Conservation (phyloP, 2,329 filamentous ascomycete species). For the Coleophoma crateriformis region DNA sequence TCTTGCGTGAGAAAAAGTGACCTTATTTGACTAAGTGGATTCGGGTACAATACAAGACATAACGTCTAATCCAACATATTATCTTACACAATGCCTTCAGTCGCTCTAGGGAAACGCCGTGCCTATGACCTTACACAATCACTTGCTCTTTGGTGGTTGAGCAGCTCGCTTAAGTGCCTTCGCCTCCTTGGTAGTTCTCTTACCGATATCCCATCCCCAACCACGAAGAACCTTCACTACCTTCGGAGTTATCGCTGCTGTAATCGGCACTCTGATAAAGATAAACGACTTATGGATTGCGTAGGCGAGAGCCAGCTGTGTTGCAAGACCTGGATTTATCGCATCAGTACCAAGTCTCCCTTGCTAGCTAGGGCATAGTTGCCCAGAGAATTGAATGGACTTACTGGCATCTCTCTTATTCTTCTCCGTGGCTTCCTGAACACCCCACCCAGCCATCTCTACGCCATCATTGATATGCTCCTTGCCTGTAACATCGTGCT, state of each 20-base stretch:
- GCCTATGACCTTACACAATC: too few relatives aligned
- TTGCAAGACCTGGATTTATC: slow-evolving; percentile 51
- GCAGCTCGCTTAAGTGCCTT: slow-evolving; percentile 23
- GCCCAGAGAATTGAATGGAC: slow-evolving; percentile 30
- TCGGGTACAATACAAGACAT: too few relatives aligned
- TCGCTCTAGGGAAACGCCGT: too few relatives aligned
- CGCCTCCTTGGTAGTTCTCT: slow-evolving; percentile 44
- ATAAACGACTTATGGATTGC: slow-evolving; percentile 98
- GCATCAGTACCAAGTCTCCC: neutral
- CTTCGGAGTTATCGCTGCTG: slow-evolving; percentile 85
- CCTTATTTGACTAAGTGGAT: too few relatives aligned
- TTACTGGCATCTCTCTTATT: slow-evolving; percentile 68
- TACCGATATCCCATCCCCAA: slow-evolving; percentile 96
- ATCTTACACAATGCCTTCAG: too few relatives aligned
- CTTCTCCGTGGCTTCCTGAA: slow-evolving; percentile 56
- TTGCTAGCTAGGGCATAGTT: neutral
- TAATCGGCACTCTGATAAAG: slow-evolving; percentile 88
- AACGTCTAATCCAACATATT: too few relatives aligned
- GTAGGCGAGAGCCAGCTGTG: slow-evolving; percentile 88
- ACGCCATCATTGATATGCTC: slow-evolving; percentile 38
- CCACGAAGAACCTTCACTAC: slow-evolving; percentile 82
- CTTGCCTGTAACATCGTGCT: slow-evolving; percentile 37
- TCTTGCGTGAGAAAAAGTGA: too few relatives aligned
- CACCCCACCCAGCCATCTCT: slow-evolving; percentile 52
- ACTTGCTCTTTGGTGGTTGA: slow-evolving; percentile 8